Percentiles rank a stretch among this genome's conserved stretches.
These are phyloP conservation scores for Talaromyces islandicus DNA, from an alignment of 2,329 filamentous ascomycete species.

Conservation along the genomic window DNA sequence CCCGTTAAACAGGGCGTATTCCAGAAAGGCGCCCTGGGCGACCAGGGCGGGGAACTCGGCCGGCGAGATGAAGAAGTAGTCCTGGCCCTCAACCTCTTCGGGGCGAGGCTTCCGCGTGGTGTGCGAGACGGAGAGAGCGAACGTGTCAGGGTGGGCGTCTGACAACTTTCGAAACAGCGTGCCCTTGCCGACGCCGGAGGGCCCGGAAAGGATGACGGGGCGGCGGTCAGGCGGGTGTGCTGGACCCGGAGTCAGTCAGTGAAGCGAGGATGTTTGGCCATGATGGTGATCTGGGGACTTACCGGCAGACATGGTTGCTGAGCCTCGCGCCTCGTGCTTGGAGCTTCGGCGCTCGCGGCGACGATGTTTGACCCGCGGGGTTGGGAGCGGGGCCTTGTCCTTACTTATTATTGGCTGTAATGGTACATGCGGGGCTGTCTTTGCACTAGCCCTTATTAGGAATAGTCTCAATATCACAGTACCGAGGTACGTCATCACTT, in stretches of 20 bases:
- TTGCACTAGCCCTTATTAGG: neutral
- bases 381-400: neutral
- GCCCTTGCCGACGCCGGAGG: conserved; percentile 36
- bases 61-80: conserved; percentile 75
- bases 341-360: neutral
- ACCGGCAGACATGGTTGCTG: neutral
- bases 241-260: neutral
- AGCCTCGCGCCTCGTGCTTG: neutral
- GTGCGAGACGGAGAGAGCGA: conserved; percentile 46
- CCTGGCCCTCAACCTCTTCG: conserved; percentile 67
- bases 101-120: conserved; percentile 73
- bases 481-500: neutral
- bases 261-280: neutral
- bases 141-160: conserved; percentile 33
- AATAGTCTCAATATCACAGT: neutral
- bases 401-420: neutral
- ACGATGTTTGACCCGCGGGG: neutral
- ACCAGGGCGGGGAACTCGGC: conserved; percentile 64
- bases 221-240: conserved; percentile 13
- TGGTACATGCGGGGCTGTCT: neutral
- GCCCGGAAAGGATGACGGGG: conserved; percentile 36
- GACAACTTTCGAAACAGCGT: conserved; percentile 38
- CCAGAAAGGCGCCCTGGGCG: conserved; percentile 66
- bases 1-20: conserved; percentile 74
- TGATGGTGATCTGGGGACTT: neutral